Percentiles rank a stretch among this genome's conserved stretches.
phyloP scores from a whole-genome alignment of 805 yeast species.

The Kazachstania kunashirensis region DNA sequence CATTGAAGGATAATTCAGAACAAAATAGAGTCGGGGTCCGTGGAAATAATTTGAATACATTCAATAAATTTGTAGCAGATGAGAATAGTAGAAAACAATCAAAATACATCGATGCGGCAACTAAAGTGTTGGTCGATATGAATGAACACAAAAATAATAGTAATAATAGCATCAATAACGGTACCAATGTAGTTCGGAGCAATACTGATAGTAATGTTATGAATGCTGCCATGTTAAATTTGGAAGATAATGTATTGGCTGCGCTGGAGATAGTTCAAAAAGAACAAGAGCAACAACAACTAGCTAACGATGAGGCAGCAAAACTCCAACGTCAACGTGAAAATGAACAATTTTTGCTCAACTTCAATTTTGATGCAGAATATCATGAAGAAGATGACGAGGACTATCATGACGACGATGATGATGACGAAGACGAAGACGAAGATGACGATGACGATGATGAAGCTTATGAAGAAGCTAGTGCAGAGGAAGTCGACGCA shows the following conservation, averaged over 20 bases:
- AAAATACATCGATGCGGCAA: constrained; percentile 14
- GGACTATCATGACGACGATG: constrained; percentile 9
- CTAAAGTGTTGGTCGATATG: constrained; percentile 3
- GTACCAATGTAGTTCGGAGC: neutral
- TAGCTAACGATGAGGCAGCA: neutral
- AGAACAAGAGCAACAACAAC: constrained; percentile 9
- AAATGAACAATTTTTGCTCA: constrained; percentile 3
- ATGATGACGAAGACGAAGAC: constrained; percentile 11
- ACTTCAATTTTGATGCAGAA: constrained; percentile 4
- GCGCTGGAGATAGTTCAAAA: constrained; percentile 21
- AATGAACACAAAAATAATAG: neutral
- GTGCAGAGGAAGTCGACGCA: neutral
- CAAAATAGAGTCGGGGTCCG: too few relatives aligned
- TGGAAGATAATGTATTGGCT: constrained; percentile 25
- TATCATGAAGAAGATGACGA: constrained; percentile 7
- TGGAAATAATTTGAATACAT: constrained; percentile 22
- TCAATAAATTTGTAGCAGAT: constrained; percentile 17
- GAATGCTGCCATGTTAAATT: constrained; percentile 18
- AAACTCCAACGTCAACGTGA: neutral
- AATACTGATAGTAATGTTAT: constrained; percentile 6
- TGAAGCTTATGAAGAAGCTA: constrained; percentile 1
- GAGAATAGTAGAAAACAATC: constrained; percentile 13
- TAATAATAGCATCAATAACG: neutral
- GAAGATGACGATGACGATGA: constrained; percentile 4
- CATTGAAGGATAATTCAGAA: neutral